phyloP scores from a whole-genome alignment of 2,329 filamentous ascomycete genomes.

The Colletotrichum graminicola region DNA sequence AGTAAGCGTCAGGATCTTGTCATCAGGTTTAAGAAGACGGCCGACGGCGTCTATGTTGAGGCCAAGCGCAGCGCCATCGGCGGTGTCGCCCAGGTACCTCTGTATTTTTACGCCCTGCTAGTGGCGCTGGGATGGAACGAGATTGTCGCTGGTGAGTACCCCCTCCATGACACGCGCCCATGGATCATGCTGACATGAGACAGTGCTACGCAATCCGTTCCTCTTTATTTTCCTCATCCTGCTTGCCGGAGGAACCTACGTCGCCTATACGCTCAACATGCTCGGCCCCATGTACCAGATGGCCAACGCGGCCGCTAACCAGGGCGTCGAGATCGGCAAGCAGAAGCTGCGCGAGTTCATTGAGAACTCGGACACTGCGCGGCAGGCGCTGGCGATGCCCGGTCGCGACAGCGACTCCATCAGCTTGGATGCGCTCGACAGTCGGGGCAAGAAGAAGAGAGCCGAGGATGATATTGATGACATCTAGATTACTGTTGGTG shows the following conservation, averaged over 20 bases:
- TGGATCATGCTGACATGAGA: slow-evolving; percentile 37
- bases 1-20: slow-evolving; percentile 91
- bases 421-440: slow-evolving; percentile 71
- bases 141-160: slow-evolving; percentile 84
- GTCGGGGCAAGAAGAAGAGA: slow-evolving; percentile 65
- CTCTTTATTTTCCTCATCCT: slow-evolving; percentile 92
- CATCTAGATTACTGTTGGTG: slow-evolving; percentile 53
- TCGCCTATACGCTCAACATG: slow-evolving; percentile 93
- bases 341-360: slow-evolving; percentile 91
- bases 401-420: slow-evolving; percentile 62
- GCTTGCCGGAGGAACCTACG: slow-evolving; percentile 80
- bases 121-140: slow-evolving; percentile 99
- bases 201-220: slow-evolving; percentile 92
- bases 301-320: slow-evolving; percentile 86
- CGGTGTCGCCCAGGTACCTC: slow-evolving; percentile 90
- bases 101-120: slow-evolving; percentile 93
- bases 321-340: slow-evolving; percentile 92
- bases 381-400: slow-evolving; percentile 85
- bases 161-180: background rate
- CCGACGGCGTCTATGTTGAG: slow-evolving; percentile 97
- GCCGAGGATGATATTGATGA: slow-evolving; percentile 69
- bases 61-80: slow-evolving; percentile 97
- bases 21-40: slow-evolving; percentile 97
- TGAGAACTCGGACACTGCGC: slow-evolving; percentile 85
- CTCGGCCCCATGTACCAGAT: slow-evolving; percentile 97